Evolutionary conservation across 2,329 filamentous ascomycete species (phyloP).

Genomic region (Xylariomycetidae sp.): DNA sequence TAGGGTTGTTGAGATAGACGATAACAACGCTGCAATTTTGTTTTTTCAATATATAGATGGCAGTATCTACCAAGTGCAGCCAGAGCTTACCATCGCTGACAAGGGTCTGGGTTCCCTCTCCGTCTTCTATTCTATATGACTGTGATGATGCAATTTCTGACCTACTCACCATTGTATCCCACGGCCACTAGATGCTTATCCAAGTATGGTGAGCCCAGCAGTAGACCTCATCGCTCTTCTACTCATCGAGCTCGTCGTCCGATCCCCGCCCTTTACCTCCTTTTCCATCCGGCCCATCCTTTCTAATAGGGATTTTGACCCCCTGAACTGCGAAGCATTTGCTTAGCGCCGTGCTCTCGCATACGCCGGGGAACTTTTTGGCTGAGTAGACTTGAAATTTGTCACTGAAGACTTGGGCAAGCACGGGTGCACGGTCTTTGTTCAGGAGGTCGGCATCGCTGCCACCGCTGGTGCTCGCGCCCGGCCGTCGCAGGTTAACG

Average conservation of each 20-base stretch:
- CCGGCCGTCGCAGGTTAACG: slow-evolving; percentile 69
- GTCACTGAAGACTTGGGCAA: slow-evolving; percentile 82
- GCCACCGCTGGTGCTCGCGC: slow-evolving; percentile 29
- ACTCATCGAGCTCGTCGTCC: slow-evolving; percentile 53
- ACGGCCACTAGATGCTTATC: no score
- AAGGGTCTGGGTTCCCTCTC: slow-evolving; percentile 3
- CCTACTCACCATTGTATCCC: no score
- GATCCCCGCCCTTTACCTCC: slow-evolving; percentile 37
- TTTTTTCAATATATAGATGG: no score
- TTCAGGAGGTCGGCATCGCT: slow-evolving; percentile 53
- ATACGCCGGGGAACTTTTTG: slow-evolving; percentile 97
- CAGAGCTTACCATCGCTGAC: no score
- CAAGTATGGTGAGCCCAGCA: no score
- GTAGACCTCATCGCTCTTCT: slow-evolving; percentile 13
- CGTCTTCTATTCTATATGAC: slow-evolving; percentile 12
- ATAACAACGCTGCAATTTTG: no score
- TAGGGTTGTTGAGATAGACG: no score
- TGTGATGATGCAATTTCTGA: no score
- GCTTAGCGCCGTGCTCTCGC: slow-evolving; percentile 85
- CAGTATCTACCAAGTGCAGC: no score
- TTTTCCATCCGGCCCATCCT: slow-evolving; percentile 60
- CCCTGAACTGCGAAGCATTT: slow-evolving; percentile 91
- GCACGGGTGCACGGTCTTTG: slow-evolving; percentile 70
- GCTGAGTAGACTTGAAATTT: slow-evolving; percentile 91
- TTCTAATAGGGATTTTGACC: slow-evolving; percentile 94